These are phyloP conservation scores for Pseudogymnoascus sp. DNA, from an alignment of 2,329 filamentous ascomycete genomes.

Conservation along the genomic window DNA sequence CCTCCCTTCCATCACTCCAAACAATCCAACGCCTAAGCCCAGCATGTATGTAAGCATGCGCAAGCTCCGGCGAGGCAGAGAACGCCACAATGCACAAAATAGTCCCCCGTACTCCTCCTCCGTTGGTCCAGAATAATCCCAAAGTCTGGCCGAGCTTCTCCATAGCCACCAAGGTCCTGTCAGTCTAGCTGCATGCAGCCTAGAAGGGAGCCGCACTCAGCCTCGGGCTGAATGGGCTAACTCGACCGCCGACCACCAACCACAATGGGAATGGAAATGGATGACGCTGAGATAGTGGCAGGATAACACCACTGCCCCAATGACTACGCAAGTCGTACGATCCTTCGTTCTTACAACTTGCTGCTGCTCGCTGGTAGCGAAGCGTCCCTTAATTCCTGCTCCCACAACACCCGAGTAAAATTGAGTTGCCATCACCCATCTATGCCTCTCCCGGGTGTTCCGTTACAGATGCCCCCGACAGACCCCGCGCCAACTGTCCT, in stretches of 20 bases:
- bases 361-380: not conserved
- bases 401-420: not conserved
- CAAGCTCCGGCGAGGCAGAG: conserved; percentile 5
- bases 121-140: conserved; percentile 4
- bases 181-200: not conserved
- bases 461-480: not conserved
- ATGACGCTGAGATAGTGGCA: conserved; percentile 7
- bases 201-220: not conserved
- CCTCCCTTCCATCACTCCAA: not conserved
- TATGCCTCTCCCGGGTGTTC: not conserved
- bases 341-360: not conserved
- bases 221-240: conserved; percentile 4
- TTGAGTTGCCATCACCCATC: not conserved
- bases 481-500: not conserved
- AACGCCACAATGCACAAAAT: not conserved
- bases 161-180: conserved; percentile 9
- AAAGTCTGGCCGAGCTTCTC: not conserved
- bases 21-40: not conserved
- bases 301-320: conserved; percentile 3
- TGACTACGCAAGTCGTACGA: conserved; percentile 7
- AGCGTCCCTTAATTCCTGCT: not conserved
- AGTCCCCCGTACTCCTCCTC: not conserved
- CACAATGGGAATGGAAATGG: not conserved
- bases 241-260: not conserved
- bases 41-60: too few relatives aligned